Evolutionary conservation across 2,329 filamentous ascomycete species (phyloP), one percentile per base, ranked within the genome.

Genomic region (Podosphaera aphanis): DNA sequence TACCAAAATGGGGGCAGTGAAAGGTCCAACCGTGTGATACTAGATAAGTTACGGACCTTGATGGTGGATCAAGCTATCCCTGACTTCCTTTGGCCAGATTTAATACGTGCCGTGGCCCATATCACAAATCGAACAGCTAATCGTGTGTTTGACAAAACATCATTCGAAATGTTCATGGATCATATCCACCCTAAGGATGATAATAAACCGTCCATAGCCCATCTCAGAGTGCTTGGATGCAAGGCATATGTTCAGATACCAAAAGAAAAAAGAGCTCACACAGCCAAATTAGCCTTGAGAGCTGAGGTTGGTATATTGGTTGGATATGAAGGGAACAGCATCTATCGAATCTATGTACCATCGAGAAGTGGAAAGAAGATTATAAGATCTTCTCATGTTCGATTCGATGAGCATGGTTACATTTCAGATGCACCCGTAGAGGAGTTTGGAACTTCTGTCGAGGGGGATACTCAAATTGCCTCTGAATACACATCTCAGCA

Each of bases 191-290:
- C 36, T 38, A 38, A 20, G 25, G 25, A 29, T 29, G 39, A 42
- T 19, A 20, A 37, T 19, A 43, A 45, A 39, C 43, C 43, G 5
- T 18, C 10, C 23, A 18, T 45, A 11, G 23, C 8, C 27, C 35
- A 45, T 45, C 18, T 45, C 2, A 37, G n/a, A 35, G 43, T 44
- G 27, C 43, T 45, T 37, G 43, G 31, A 13, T 45, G 33, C 20
- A 39, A 45, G n/a, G 21, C 18, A 19, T 45, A 37, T 29, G 7
- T 45, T 18, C 33, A 45, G 18, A 45, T 38, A 21, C 31, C 43
- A 21, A 29, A 36, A 21, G 43, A 45, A 45, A 45, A 45, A 15
- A 39, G 43, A 45, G 33, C 25, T 31, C 19, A 37, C 13, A 16
- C 31, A 5, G 18, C 20, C 6, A 45, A 45, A 39, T 19, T 45